These are phyloP conservation scores for Omphalea diandra DNA, from an alignment of 441 rosid species.

Conservation along the genomic window DNA sequence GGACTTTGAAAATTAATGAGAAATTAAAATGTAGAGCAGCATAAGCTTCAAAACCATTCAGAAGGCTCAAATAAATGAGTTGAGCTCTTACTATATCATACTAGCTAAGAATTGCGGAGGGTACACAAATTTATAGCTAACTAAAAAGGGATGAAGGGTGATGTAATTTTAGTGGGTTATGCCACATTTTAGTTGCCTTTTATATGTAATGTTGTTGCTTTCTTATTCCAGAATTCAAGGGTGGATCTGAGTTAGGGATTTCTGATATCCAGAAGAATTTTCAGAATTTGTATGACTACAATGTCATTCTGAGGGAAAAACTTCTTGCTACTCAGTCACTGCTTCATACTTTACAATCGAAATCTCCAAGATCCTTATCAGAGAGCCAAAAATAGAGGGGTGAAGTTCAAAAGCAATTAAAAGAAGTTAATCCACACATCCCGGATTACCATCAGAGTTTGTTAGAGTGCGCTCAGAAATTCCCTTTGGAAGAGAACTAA, in stretches of 20 bases:
- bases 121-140: no score
- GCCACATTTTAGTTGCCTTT: background rate
- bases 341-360: slow-evolving; percentile 48
- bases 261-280: slow-evolving; percentile 63
- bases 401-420: background rate
- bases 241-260: slow-evolving; percentile 54
- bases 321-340: slow-evolving; percentile 57
- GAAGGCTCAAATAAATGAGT: background rate
- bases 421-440: background rate
- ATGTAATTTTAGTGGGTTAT: no score
- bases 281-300: slow-evolving; percentile 60
- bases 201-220: background rate
- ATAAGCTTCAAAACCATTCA: background rate
- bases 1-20: background rate
- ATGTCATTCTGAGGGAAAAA: slow-evolving; percentile 70
- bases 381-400: slow-evolving; percentile 23
- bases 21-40: background rate
- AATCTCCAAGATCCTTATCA: slow-evolving; percentile 31
- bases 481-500: background rate
- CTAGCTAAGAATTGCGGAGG: no score
- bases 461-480: background rate
- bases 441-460: background rate
- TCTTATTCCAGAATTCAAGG: slow-evolving; percentile 53
- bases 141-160: no score
- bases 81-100: background rate